A percentile compares a stretch with the other conserved stretches of the same genome.
These are phyloP conservation scores for Azolla pinnata DNA, from an alignment of 75 land plant species.

Conservation along the genomic window DNA sequence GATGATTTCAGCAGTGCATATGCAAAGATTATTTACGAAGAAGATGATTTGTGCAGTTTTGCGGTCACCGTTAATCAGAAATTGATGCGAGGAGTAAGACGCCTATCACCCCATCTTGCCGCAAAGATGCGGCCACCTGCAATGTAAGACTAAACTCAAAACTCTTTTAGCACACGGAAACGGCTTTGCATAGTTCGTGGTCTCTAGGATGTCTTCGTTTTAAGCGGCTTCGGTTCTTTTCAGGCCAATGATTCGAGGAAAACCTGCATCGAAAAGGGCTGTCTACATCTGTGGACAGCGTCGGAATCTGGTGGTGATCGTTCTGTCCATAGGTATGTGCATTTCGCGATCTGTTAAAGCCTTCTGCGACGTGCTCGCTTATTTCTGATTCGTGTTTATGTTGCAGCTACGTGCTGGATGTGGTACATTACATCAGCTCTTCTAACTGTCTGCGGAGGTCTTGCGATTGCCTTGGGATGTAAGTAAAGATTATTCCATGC, in stretches of 20 bases:
- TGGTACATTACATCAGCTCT: constrained; percentile 78
- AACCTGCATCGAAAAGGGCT: constrained; percentile 57
- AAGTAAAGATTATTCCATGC: constrained; percentile 17
- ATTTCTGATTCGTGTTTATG: background rate
- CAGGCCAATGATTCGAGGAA: constrained; percentile 93
- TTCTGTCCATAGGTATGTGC: constrained; percentile 35
- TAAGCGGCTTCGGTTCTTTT: no score
- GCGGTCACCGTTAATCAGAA: constrained; percentile 84
- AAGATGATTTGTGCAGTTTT: constrained; percentile 42
- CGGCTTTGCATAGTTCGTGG: no score
- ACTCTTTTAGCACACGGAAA: no score
- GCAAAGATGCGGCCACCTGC: constrained; percentile 91
- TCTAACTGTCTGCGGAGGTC: constrained; percentile 58
- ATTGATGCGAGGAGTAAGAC: constrained; percentile 71
- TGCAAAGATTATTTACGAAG: background rate
- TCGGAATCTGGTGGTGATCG: constrained; percentile 73
- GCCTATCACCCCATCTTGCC: constrained; percentile 87
- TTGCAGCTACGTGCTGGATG: constrained; percentile 67
- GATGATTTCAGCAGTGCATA: no score
- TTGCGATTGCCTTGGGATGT: constrained; percentile 70
- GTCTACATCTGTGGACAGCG: constrained; percentile 84
- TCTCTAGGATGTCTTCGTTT: no score
- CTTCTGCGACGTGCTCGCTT: background rate
- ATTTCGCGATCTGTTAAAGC: background rate
- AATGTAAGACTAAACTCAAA: constrained; percentile 66